Evolutionary conservation across 1,139 yeast genomes (phyloP), one percentile per base, ranked within the genome.

Genomic region (Kodamaea sp.): DNA sequence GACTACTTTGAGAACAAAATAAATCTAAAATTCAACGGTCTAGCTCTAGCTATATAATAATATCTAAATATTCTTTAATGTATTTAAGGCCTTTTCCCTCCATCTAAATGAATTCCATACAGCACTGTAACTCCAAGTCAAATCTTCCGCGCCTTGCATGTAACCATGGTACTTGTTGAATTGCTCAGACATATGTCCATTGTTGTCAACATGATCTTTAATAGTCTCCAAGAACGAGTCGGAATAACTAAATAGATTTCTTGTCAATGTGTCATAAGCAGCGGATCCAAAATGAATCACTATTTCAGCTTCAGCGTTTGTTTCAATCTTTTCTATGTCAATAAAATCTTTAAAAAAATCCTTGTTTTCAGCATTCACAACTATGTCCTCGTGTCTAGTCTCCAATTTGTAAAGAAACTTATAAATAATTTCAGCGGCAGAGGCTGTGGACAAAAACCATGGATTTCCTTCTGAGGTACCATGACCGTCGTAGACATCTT

Each of bases 121-220:
- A 2, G 95, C 76, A 26, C 90, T 80, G 57, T 87, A 87, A 44
- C 95, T 83, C 98, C 98, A 92, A 5, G 97, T 89, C 51, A 92
- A 74, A 47, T 86, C 77, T 37, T 66, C 62, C 0, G 97, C 97
- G 3, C 98, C 98, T 59, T 81, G 84, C 83, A 88, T 80, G 55
- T 59, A 87, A 0, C 98, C 98, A 28, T 73, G 78, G 48, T 80
- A 75, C 50, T 77, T 78, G 62, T 85, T 87, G 57, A 87, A 86
- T 53, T 92, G 97, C 58, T 92, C 98, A 50, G 90, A 82, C 79
- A 90, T 79, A 32, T 76, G 76, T 5, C 96, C 96, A n/a, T 76
- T 70, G 22, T 62, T 60, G 48, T 80, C 86, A 19, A 80, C 81
- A 60, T 90, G 97, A 31, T 75, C 77, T 47, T 80, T 75, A 24